phyloP scores from a whole-genome alignment of 257 asterid species.

The Voacanga thouarsii region DNA sequence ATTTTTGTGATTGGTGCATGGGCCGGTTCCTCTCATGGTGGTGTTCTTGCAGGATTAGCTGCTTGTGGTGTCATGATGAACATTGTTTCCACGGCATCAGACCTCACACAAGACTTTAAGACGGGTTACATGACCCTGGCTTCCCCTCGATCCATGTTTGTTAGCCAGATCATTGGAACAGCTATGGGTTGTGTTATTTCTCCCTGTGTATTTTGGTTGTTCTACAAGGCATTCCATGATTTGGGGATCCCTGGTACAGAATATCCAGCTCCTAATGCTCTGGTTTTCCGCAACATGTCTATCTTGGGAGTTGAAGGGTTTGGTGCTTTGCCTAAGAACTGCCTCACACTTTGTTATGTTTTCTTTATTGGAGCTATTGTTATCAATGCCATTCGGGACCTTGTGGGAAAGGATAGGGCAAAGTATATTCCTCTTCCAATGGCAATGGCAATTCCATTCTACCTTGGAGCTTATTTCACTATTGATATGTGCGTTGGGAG shows the following conservation, averaged over 20 bases:
- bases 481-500: constrained; percentile 88
- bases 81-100: constrained; percentile 88
- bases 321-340: constrained; percentile 60
- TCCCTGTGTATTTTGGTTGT: constrained; percentile 86
- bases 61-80: constrained; percentile 98
- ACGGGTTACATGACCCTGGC: constrained; percentile 89
- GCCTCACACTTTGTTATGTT: constrained; percentile 62
- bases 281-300: constrained; percentile 73
- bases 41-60: constrained; percentile 88
- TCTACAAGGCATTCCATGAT: constrained; percentile 61
- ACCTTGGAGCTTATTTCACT: constrained; percentile 68
- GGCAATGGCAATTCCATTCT: constrained; percentile 97
- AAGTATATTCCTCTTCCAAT: constrained; percentile 77
- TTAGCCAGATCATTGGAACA: constrained; percentile 86
- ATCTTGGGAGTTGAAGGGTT: constrained; percentile 76
- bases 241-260: constrained; percentile 49
- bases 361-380: constrained; percentile 59
- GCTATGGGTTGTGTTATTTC: constrained; percentile 88
- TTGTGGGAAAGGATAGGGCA: constrained; percentile 48
- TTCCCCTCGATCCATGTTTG: constrained; percentile 84
- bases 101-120: constrained; percentile 82
- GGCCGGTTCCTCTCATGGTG: constrained; percentile 82
- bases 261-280: constrained; percentile 75
- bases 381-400: constrained; percentile 59
- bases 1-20: constrained; percentile 85